Evolutionary conservation across 768 basidiomycete genomes (phyloP), one percentile per base, ranked within the genome.

Genomic region (Inosperma sp.): DNA sequence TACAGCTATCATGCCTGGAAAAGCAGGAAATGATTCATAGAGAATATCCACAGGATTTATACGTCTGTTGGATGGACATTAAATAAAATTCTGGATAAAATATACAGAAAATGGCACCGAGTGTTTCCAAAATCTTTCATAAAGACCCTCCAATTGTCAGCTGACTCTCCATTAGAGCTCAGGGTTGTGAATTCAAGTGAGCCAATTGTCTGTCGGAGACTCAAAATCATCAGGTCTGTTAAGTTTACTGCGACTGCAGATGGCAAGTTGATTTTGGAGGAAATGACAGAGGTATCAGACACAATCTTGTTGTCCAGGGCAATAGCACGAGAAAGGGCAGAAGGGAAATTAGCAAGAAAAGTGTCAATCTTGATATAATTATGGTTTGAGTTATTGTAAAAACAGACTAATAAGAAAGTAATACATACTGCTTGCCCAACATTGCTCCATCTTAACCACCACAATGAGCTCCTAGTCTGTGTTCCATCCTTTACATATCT

Each of bases 121-220:
- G 74, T 48, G 59, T 67, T 48, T 52, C 76, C 75, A 9, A 65
- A 59, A 70, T 78, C 72, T 56, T 72, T 77, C 66, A 79, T 68
- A 58, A 78, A 77, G 27, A 70, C 68, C 50, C 72, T 65, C 7
- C 74, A 62, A 55, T 81, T 75, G 1, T 65, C 16, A 25, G 29
- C 49, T 1, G 59, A 60, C 51, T 77, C 72, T 56, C 62, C 72
- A 5, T 56, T 57, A 0, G 60, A 61, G 7, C 40, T 48, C 3
- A 69, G 65, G 7, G 75, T 48, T 2, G 79, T 79, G 25, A 81
- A 66, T 51, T 81, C 78, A 27, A 73, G 65, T 1, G 70, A 65
- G 0, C 68, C 76, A 30, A 79, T 68, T 6, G 70, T 69, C 55
- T 79, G 76, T n/a, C 76, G 63, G 8, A 73, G 56, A 2, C 71